These are phyloP conservation scores for Picea sitchensis DNA, from an alignment of 75 land plant genomes.

Conservation along the genomic window DNA sequence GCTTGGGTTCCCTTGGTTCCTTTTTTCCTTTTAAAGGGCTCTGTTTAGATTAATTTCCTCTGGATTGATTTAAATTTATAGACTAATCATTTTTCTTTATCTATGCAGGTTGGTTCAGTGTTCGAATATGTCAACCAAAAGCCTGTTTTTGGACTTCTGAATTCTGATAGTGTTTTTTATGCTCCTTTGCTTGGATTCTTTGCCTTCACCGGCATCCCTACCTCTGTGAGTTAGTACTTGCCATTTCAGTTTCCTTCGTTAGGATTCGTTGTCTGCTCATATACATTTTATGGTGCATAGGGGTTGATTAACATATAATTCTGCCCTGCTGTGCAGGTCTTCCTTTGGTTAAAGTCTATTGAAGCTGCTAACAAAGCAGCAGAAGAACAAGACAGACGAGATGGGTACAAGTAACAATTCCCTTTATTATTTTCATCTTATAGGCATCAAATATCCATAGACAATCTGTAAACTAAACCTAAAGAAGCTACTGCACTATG, in stretches of 20 bases:
- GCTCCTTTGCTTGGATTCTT: slow-evolving; percentile 94
- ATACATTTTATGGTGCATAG: background rate
- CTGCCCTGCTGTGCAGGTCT: slow-evolving; percentile 47
- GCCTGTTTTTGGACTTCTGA: slow-evolving; percentile 83
- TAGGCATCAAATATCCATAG: background rate
- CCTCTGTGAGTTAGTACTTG: slow-evolving; percentile 61
- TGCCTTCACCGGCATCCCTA: slow-evolving; percentile 79
- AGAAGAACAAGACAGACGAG: slow-evolving; percentile 84
- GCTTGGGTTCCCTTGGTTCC: background rate
- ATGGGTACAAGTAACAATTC: slow-evolving; percentile 47
- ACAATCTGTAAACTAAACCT: background rate
- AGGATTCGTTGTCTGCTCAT: background rate
- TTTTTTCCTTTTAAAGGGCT: background rate
- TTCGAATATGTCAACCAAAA: slow-evolving; percentile 92
- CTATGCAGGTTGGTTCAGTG: slow-evolving; percentile 86
- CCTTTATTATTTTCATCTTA: background rate
- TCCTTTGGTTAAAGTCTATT: slow-evolving; percentile 87
- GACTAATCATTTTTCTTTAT: background rate
- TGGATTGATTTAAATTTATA: background rate
- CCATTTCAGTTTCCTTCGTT: background rate
- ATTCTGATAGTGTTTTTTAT: slow-evolving; percentile 80
- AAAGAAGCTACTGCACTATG: background rate
- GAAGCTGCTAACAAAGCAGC: slow-evolving; percentile 88
- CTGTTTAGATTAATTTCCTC: background rate
- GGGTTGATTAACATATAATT: background rate